Base-by-base conservation (phyloP, 2,329 filamentous ascomycete genomes). In the Colletotrichum tropicicola region DNA sequence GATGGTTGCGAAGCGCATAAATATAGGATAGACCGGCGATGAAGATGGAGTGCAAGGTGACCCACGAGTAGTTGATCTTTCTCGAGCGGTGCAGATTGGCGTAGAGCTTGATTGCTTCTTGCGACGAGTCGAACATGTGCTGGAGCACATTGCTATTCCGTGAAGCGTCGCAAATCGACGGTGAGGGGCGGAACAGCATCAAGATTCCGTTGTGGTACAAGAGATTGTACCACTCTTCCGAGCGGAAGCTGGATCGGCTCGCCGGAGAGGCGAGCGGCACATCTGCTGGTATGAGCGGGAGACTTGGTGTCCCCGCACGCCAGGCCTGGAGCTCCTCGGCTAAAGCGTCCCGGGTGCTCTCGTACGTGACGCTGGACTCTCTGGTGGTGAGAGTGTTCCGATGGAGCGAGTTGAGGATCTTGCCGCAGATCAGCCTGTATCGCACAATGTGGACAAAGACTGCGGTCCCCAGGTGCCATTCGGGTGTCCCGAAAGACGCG, bases 21-120 rank as follows among this genome's bases (percentile, higher is more conserved):
- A 83, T 75, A 51, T 81, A 83, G 0, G 79, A 79, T 0, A 82
- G 64, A 0, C 82, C 82, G 0, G 81, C 81, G 60, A 83, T 77
- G 68, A 85, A 85, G 2, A 83, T 75, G 0, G 79, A 75, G 52
- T 85, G 82, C 60, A 84, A 75, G 0, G 82, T 82, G 25, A 84
- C 79, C 81, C 82, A 85, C 0, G 78, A 80, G 43, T 79, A 84
- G 67, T 84, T 84, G 59, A 84, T 79, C 47, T 78, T 79, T 5
- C 80, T 73, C 0, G 78, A 80, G 6, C 77, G 76, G 51, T 83
- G 80, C 0, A 85, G 68, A 17, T 74, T 77, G 1, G 81, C 75
- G 54, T 85, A 85, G 0, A 81, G 70, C 2, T 71, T 74, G 44
- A 84, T 81, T 0, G 79, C 71, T 17, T 79, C 72, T 23, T 75